Evolutionary conservation across 1,139 yeast genomes (phyloP).

Genomic region (Kodamaea alishanica): DNA sequence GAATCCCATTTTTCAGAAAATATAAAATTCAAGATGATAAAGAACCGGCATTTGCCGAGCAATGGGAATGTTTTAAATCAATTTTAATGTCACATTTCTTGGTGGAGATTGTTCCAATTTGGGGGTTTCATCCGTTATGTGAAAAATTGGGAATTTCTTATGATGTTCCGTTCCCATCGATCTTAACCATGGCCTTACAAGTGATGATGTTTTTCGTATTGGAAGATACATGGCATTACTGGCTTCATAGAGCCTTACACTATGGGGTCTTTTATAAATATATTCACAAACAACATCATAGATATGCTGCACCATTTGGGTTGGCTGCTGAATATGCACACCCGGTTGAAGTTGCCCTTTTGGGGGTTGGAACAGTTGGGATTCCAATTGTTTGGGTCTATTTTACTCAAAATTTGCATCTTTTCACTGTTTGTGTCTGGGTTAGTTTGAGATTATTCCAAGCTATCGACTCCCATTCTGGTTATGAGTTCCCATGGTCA

Average conservation of each 20-base stretch:
- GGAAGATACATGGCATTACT: constrained; percentile 49
- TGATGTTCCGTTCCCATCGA: constrained; percentile 39
- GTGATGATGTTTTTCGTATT: constrained; percentile 38
- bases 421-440: constrained; percentile 44
- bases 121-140: constrained; percentile 48
- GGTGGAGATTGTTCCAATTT: constrained; percentile 47
- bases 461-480: constrained; percentile 48
- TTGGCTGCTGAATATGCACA: constrained; percentile 50
- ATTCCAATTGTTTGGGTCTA: constrained; percentile 43
- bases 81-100: constrained; percentile 43
- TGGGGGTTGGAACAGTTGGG: constrained; percentile 48
- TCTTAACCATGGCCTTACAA: constrained; percentile 28
- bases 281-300: constrained; percentile 48
- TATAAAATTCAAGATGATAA: constrained; percentile 45
- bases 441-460: constrained; percentile 43
- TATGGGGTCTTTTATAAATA: constrained; percentile 46
- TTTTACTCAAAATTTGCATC: constrained; percentile 36
- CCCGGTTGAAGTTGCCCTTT: constrained; percentile 43
- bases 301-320: constrained; percentile 50
- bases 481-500: constrained; percentile 50
- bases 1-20: constrained; percentile 38
- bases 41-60: constrained; percentile 39
- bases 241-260: constrained; percentile 46
- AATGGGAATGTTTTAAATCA: constrained; percentile 47
- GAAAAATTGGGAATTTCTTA: constrained; percentile 36